Percentiles rank a stretch among this genome's conserved stretches.
Evolutionary conservation across 164 flowering plant species (phyloP).

Genomic region (Sedum album): DNA sequence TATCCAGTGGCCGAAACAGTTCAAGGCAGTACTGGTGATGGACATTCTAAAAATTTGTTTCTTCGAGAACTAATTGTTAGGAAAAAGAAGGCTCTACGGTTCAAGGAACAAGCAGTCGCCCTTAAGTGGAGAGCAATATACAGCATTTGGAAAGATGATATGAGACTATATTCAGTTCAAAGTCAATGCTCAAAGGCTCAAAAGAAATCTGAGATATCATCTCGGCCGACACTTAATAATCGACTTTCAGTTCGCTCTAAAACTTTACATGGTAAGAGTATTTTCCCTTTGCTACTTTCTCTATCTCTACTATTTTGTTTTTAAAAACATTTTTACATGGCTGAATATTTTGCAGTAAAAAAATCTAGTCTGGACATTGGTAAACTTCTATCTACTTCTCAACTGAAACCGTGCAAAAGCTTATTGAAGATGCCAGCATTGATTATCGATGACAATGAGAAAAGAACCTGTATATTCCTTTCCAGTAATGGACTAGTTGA

Average conservation of each 20-base stretch:
- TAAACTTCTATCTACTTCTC: slow-evolving; percentile 51
- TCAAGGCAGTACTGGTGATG: slow-evolving; percentile 16
- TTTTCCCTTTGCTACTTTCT: background rate
- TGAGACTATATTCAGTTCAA: slow-evolving; percentile 50
- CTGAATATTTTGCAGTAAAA: slow-evolving; percentile 31
- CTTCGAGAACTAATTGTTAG: slow-evolving; percentile 36
- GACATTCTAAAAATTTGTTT: slow-evolving; percentile 14
- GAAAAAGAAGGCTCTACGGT: slow-evolving; percentile 39
- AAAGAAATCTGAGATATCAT: slow-evolving; percentile 46
- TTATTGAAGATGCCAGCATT: slow-evolving; percentile 77
- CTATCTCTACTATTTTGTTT: too few relatives aligned
- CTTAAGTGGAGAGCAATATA: slow-evolving; percentile 63
- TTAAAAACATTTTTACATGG: background rate
- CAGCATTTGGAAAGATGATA: slow-evolving; percentile 74
- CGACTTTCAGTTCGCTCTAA: slow-evolving; percentile 62
- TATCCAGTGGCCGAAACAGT: slow-evolving; percentile 24
- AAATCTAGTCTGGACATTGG: slow-evolving; percentile 40
- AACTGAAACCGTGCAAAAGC: slow-evolving; percentile 32
- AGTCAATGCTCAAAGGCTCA: slow-evolving; percentile 57
- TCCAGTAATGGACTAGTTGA: slow-evolving; percentile 77
- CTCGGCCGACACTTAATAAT: slow-evolving; percentile 45
- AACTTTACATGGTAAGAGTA: slow-evolving; percentile 34
- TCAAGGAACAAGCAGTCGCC: slow-evolving; percentile 61
- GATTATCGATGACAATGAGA: slow-evolving; percentile 61
- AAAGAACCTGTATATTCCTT: slow-evolving; percentile 41